phyloP scores from a whole-genome alignment of 2,329 filamentous ascomycete genomes.

The Fusarium humuli region DNA sequence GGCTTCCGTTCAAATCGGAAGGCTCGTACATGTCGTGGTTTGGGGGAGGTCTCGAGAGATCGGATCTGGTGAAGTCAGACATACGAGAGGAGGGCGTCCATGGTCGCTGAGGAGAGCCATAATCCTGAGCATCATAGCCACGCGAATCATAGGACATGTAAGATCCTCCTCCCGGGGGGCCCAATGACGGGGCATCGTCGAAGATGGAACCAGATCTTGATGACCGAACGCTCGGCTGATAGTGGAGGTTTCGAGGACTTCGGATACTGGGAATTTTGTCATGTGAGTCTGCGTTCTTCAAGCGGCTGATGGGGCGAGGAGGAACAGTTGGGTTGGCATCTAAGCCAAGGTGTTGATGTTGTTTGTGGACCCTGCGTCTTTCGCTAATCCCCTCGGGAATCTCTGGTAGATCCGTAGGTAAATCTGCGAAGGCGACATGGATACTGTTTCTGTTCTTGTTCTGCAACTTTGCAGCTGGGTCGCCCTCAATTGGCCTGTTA shows the following conservation, averaged over 20 bases:
- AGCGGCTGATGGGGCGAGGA: constrained; percentile 31
- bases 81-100: constrained; percentile 67
- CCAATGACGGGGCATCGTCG: constrained; percentile 69
- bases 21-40: constrained; percentile 83
- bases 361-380: constrained; percentile 50
- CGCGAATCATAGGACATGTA: constrained; percentile 67
- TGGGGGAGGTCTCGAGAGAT: constrained; percentile 72
- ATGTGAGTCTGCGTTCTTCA: constrained; percentile 56
- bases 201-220: constrained; percentile 62
- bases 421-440: constrained; percentile 48
- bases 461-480: constrained; percentile 64
- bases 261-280: constrained; percentile 55
- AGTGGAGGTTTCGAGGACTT: constrained; percentile 55
- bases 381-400: constrained; percentile 63
- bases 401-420: constrained; percentile 58
- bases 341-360: constrained; percentile 43
- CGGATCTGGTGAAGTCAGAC: constrained; percentile 61
- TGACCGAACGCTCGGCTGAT: constrained; percentile 66
- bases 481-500: constrained; percentile 35
- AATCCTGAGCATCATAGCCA: constrained; percentile 16
- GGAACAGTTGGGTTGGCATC: constrained; percentile 32
- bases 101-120: constrained; percentile 64
- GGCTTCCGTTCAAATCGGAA: constrained; percentile 87
- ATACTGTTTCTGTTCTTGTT: constrained; percentile 52
- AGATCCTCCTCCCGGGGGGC: constrained; percentile 73